A percentile compares a stretch with the other conserved stretches of the same genome.
These are phyloP conservation scores for Saturnispora sekii DNA, from an alignment of 805 yeast species.

Conservation along the genomic window DNA sequence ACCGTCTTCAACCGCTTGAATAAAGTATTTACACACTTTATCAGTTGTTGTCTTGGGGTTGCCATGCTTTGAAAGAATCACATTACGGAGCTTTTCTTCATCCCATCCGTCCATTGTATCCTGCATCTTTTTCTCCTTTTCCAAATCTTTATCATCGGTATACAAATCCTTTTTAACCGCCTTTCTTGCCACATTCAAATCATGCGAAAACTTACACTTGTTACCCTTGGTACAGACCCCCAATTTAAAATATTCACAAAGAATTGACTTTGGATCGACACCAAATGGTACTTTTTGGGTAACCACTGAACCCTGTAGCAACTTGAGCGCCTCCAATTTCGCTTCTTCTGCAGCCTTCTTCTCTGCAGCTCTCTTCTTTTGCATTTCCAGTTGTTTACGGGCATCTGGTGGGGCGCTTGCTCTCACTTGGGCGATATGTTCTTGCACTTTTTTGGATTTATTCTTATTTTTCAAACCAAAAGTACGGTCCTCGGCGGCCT, in stretches of 20 bases:
- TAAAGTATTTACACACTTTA: conserved; percentile 85
- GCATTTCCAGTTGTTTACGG: conserved; percentile 36
- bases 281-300: conserved; percentile 90
- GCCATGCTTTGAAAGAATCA: conserved; percentile 86
- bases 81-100: conserved; percentile 84
- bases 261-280: conserved; percentile 89
- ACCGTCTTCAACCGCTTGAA: conserved; percentile 94
- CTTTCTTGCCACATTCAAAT: conserved; percentile 74
- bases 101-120: conserved; percentile 98
- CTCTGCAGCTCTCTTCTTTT: conserved; percentile 70
- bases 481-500: conserved; percentile 73
- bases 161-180: conserved; percentile 86
- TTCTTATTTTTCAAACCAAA: conserved; percentile 95
- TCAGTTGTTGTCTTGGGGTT: conserved; percentile 92
- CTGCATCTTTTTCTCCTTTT: conserved; percentile 41
- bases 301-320: conserved; percentile 56
- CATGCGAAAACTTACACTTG: conserved; percentile 90
- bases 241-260: conserved; percentile 81
- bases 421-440: conserved; percentile 57
- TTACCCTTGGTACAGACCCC: conserved; percentile 78
- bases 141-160: conserved; percentile 65
- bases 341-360: conserved; percentile 89
- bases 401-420: conserved; percentile 41
- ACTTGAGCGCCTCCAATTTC: conserved; percentile 72
- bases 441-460: conserved; percentile 85